A percentile compares a stretch with the other conserved stretches of the same genome.
These are phyloP conservation scores for Platanthera guangdongensis DNA, from an alignment of 106 monocot species.

Conservation along the genomic window DNA sequence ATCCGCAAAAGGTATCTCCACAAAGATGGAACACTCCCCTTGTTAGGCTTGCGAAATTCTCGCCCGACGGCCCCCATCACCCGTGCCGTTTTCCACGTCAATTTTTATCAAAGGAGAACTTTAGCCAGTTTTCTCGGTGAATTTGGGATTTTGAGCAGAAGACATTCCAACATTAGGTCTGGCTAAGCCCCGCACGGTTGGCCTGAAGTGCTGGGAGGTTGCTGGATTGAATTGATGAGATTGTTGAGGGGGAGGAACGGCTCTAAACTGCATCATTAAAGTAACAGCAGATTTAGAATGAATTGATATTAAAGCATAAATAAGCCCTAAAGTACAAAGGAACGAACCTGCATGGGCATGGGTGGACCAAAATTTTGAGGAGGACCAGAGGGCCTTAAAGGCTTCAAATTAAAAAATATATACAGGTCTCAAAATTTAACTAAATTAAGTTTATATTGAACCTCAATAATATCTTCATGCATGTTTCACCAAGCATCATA, in stretches of 20 bases:
- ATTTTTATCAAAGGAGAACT: too few relatives aligned
- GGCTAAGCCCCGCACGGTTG: slow-evolving; percentile 42
- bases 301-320: background rate
- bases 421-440: background rate
- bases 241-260: slow-evolving; percentile 46
- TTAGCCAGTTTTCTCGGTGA: too few relatives aligned
- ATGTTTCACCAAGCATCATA: background rate
- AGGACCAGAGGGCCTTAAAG: slow-evolving; percentile 41
- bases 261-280: slow-evolving; percentile 58
- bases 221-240: slow-evolving; percentile 52
- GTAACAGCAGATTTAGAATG: background rate
- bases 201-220: slow-evolving; percentile 45
- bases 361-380: slow-evolving; percentile 54
- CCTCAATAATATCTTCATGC: background rate
- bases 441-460: background rate
- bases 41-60: too few relatives aligned
- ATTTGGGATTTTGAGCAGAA: slow-evolving; percentile 34
- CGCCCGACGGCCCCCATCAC: too few relatives aligned
- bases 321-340: background rate
- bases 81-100: too few relatives aligned
- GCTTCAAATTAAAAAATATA: slow-evolving; percentile 19
- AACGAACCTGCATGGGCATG: slow-evolving; percentile 53
- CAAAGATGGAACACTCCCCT: too few relatives aligned
- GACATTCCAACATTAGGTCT: slow-evolving; percentile 38
- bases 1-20: too few relatives aligned